Conservation (phyloP, 768 basidiomycete genomes). For the Xerocomellus amylosporus region DNA sequence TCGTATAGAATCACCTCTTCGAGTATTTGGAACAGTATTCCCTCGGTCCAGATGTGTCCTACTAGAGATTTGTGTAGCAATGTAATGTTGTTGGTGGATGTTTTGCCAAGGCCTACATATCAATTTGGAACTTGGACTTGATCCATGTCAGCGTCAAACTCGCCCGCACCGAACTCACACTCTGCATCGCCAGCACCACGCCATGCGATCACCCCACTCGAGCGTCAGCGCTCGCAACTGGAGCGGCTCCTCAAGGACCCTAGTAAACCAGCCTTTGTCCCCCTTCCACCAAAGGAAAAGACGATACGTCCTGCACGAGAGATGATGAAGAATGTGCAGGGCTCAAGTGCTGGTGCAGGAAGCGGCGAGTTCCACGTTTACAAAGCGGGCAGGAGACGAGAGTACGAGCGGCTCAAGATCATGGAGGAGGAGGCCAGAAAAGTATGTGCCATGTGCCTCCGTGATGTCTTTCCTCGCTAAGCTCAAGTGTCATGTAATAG, state of each 20-base stretch:
- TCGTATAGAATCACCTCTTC: slow-evolving; percentile 21
- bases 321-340: slow-evolving; percentile 99
- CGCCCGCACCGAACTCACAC: slow-evolving; percentile 28
- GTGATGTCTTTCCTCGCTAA: background rate
- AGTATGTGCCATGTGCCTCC: slow-evolving; percentile 41
- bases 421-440: slow-evolving; percentile 81
- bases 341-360: slow-evolving; percentile 95
- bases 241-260: slow-evolving; percentile 91
- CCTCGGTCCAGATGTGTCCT: slow-evolving; percentile 11
- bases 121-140: slow-evolving; percentile 8
- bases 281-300: slow-evolving; percentile 80
- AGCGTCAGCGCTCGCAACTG: slow-evolving; percentile 63
- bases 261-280: slow-evolving; percentile 73
- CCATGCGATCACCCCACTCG: slow-evolving; percentile 51
- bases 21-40: background rate
- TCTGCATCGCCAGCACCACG: slow-evolving; percentile 35
- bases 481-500: slow-evolving; percentile 37
- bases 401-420: slow-evolving; percentile 91
- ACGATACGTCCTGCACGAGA: slow-evolving; percentile 77
- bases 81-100: slow-evolving; percentile 18
- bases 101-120: slow-evolving; percentile 12
- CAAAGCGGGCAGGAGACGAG: slow-evolving; percentile 89
- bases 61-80: slow-evolving; percentile 9
- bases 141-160: slow-evolving; percentile 31
- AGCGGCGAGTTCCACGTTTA: slow-evolving; percentile 99